Evolutionary conservation across 495 filamentous ascomycete genomes (phyloP).

Genomic region (Penicilliopsis zonata): DNA sequence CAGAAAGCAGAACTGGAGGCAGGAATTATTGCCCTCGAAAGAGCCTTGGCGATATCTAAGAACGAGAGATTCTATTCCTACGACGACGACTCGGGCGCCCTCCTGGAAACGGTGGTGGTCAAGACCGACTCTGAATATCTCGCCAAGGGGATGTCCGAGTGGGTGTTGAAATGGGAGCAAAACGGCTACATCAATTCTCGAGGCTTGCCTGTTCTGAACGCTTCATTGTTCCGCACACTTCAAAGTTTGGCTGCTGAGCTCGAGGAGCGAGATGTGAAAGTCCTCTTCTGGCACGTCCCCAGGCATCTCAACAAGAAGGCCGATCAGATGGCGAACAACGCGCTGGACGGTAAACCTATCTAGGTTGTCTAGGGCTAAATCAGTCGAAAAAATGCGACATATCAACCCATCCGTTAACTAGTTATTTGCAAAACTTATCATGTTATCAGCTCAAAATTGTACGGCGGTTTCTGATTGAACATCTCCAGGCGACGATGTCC

Average conservation of each 20-base stretch:
- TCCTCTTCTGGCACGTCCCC: slow-evolving; percentile 10
- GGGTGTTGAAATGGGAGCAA: slow-evolving; percentile 23
- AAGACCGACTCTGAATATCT: slow-evolving; percentile 37
- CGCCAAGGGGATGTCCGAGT: slow-evolving; percentile 24
- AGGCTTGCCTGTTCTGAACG: slow-evolving; percentile 8
- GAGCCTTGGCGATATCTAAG: slow-evolving; percentile 2
- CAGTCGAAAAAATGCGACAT: no score
- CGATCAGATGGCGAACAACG: no score
- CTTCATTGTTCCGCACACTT: slow-evolving; percentile 2
- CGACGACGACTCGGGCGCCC: background rate
- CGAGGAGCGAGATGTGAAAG: slow-evolving; percentile 2
- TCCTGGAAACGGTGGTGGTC: slow-evolving; percentile 21
- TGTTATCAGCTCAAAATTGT: no score
- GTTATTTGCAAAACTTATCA: no score
- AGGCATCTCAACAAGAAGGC: no score
- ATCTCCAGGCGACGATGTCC: no score
- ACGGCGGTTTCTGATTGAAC: no score
- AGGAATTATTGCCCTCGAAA: slow-evolving; percentile 5
- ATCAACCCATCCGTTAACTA: no score
- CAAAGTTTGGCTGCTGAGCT: slow-evolving; percentile 4
- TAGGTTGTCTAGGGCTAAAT: no score
- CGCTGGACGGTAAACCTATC: no score
- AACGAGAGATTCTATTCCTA: background rate
- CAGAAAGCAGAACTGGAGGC: slow-evolving; percentile 11
- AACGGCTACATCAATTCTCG: slow-evolving; percentile 20